These are phyloP conservation scores for Annulohypoxylon stygium DNA, from an alignment of 495 filamentous ascomycete genomes.

Conservation along the genomic window DNA sequence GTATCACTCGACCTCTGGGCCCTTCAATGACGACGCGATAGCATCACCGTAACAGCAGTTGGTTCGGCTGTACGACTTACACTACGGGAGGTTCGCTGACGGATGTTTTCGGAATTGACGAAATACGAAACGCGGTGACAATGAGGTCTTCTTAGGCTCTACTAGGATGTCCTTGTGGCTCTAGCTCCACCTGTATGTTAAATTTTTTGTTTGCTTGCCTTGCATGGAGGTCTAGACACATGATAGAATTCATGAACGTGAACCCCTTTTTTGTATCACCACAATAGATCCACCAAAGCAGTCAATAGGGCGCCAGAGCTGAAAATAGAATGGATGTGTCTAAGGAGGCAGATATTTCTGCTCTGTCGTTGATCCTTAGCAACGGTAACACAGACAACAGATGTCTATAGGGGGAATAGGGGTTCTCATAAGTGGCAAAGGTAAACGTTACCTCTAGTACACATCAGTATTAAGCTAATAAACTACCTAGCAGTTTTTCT, in stretches of 20 bases:
- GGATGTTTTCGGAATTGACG: background rate
- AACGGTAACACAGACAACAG: background rate
- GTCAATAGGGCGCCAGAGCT: background rate
- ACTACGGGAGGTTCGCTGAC: background rate
- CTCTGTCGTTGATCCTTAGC: background rate
- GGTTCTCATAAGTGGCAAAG: background rate
- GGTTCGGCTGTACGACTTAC: too few species aligned
- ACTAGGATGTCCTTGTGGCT: background rate
- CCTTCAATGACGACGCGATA: background rate
- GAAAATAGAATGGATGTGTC: background rate
- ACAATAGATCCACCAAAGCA: background rate
- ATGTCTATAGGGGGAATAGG: background rate
- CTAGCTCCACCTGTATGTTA: background rate
- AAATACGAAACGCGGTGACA: background rate
- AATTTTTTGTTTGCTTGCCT: background rate
- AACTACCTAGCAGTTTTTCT: background rate
- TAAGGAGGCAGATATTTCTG: background rate
- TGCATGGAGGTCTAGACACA: background rate
- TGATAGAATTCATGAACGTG: background rate
- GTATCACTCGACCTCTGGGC: background rate
- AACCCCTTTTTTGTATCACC: slow-evolving; percentile 6
- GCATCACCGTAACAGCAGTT: background rate
- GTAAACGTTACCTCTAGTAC: background rate
- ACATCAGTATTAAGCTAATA: background rate
- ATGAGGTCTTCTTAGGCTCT: background rate